phyloP scores from a whole-genome alignment of 2,329 filamentous ascomycete species.

The Aspergillus hiratsukae region DNA sequence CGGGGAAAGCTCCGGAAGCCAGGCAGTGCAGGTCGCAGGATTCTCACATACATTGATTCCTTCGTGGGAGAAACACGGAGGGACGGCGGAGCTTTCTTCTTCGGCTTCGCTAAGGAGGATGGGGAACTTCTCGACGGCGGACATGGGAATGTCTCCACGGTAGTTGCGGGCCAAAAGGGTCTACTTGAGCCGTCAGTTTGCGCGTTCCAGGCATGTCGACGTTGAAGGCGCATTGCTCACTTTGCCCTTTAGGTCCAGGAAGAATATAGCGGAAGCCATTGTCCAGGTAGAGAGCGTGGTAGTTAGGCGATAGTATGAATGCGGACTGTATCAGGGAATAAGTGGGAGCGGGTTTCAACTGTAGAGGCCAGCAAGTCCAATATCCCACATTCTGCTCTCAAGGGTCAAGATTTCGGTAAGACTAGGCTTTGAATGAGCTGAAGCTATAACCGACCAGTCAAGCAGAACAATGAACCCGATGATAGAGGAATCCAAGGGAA shows the following conservation, averaged over 20 bases:
- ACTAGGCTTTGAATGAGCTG: not conserved
- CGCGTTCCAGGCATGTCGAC: constrained; percentile 6
- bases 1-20: constrained; percentile 5
- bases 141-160: constrained; percentile 97
- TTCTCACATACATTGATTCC: constrained; percentile 79
- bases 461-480: not conserved
- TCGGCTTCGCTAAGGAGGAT: constrained; percentile 94
- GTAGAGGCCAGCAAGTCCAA: constrained; percentile 19
- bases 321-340: constrained; percentile 3
- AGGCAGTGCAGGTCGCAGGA: constrained; percentile 1
- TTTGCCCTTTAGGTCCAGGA: constrained; percentile 99
- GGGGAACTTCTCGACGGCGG: constrained; percentile 96
- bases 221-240: constrained; percentile 46
- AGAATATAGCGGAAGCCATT: constrained; percentile 98
- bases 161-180: constrained; percentile 98
- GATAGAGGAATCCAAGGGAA: not conserved
- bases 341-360: constrained; percentile 13
- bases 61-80: constrained; percentile 96
- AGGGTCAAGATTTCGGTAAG: not conserved
- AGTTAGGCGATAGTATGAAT: constrained; percentile 3
- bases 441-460: not conserved
- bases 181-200: constrained; percentile 45
- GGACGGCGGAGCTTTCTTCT: constrained; percentile 96
- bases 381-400: constrained; percentile 15
- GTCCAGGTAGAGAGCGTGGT: constrained; percentile 27